Conservation (phyloP, 2,329 filamentous ascomycete genomes). For the Truncatella angustata region DNA sequence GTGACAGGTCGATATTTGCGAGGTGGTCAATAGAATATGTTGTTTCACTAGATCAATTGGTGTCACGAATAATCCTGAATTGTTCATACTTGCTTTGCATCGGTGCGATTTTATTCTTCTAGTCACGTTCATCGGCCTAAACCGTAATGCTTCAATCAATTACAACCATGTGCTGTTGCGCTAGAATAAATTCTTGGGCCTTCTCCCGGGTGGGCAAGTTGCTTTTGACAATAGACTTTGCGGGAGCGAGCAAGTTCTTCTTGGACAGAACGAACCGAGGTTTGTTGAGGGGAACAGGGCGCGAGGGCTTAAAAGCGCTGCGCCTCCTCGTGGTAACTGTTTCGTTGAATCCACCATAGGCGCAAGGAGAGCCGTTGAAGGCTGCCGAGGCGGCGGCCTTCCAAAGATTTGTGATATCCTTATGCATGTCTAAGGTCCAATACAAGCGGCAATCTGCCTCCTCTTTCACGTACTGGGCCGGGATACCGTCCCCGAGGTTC, state of each 20-base stretch:
- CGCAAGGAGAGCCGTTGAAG: constrained; percentile 40
- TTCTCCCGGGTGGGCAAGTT: neutral
- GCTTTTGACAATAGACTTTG: no score
- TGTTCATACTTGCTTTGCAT: no score
- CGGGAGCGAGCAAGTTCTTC: no score
- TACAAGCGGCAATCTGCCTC: constrained; percentile 49
- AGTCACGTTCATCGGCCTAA: no score
- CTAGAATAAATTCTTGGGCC: neutral
- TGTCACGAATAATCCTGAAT: no score
- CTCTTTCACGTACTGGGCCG: constrained; percentile 48
- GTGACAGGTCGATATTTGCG: no score
- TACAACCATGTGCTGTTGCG: constrained; percentile 22
- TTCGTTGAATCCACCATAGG: constrained; percentile 31
- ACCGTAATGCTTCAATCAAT: constrained; percentile 21
- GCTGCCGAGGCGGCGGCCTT: constrained; percentile 39
- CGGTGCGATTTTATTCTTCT: no score
- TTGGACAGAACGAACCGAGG: neutral
- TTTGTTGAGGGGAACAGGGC: neutral
- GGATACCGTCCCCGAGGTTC: constrained; percentile 37
- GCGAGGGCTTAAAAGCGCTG: constrained; percentile 12
- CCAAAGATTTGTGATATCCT: constrained; percentile 46
- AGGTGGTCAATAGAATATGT: no score
- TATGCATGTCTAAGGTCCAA: constrained; percentile 48
- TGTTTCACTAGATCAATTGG: no score
- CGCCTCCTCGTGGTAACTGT: constrained; percentile 7